Conservation (phyloP, 345 rosid genomes). For the Leavenworthia alabamica region DNA sequence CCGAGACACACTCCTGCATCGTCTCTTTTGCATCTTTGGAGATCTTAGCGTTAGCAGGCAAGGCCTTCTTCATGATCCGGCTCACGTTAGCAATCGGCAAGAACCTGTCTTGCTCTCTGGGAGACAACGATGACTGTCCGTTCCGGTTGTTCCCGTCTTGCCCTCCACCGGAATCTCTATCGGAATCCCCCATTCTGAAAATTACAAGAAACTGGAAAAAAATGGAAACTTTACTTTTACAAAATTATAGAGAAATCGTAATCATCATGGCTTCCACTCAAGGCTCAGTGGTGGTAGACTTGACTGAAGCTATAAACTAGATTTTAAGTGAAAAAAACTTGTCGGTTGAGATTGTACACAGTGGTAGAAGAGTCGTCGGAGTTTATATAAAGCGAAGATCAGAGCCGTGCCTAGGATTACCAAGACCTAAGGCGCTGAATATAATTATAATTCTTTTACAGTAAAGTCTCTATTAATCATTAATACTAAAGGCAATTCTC, state of each 20-base stretch:
- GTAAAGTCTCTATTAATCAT: too few relatives aligned
- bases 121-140: constrained; percentile 36
- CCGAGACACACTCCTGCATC: constrained; percentile 75
- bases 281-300: constrained; percentile 8
- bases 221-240: constrained; percentile 4
- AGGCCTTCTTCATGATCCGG: constrained; percentile 69
- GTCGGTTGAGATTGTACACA: constrained; percentile 30
- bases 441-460: too few relatives aligned
- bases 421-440: too few relatives aligned
- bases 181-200: constrained; percentile 55
- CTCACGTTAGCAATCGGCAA: constrained; percentile 72
- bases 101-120: constrained; percentile 63
- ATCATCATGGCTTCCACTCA: constrained; percentile 20
- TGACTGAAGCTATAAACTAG: constrained; percentile 19
- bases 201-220: background rate
- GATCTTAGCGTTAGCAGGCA: constrained; percentile 71
- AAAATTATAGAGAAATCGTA: background rate
- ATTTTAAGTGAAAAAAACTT: constrained; percentile 22
- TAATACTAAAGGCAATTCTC: too few relatives aligned
- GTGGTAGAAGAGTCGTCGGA: constrained; percentile 26
- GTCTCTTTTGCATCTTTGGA: constrained; percentile 77
- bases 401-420: too few relatives aligned
- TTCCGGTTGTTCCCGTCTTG: constrained; percentile 33
- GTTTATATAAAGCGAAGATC: constrained; percentile 27
- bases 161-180: constrained; percentile 58